phyloP scores from a whole-genome alignment of 1,284 basidiomycete genomes.

The Mycena citricolor region DNA sequence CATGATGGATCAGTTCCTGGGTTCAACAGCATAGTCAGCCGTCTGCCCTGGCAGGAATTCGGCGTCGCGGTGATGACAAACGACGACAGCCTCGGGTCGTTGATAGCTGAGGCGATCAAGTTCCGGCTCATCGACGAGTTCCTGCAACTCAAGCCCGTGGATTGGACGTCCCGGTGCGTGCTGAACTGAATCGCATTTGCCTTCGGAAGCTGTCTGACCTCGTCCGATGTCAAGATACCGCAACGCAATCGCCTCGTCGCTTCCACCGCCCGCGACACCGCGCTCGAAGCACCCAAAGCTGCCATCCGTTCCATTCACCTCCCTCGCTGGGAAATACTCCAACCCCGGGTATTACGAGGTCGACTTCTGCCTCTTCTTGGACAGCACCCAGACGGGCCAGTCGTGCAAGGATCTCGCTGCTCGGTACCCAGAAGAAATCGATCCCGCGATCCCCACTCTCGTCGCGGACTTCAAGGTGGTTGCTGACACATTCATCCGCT shows the following conservation, averaged over 20 bases:
- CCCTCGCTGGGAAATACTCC: conserved; percentile 11
- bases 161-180: conserved; percentile 26
- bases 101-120: conserved; percentile 24
- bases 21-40: conserved; percentile 24
- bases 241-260: background rate
- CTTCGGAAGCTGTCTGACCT: no score
- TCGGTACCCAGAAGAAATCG: no score
- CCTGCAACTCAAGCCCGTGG: conserved; percentile 23
- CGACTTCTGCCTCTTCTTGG: conserved; percentile 15
- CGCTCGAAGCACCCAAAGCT: conserved; percentile 1
- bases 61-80: conserved; percentile 29
- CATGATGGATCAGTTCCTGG: conserved; percentile 21
- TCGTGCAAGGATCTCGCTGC: no score
- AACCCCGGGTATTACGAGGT: conserved; percentile 11
- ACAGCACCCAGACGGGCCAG: background rate
- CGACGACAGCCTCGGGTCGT: conserved; percentile 25
- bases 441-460: no score
- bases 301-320: conserved; percentile 7
- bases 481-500: no score
- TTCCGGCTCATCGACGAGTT: conserved; percentile 25
- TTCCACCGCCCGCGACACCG: conserved; percentile 3
- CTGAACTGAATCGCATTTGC: background rate
- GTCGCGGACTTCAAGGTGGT: no score
- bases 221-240: conserved; percentile 1
- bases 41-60: conserved; percentile 24